Percentiles rank a stretch among this genome's conserved stretches.
Evolutionary conservation across 2,329 filamentous ascomycete genomes (phyloP).

Genomic region (Eurotiales sp.): DNA sequence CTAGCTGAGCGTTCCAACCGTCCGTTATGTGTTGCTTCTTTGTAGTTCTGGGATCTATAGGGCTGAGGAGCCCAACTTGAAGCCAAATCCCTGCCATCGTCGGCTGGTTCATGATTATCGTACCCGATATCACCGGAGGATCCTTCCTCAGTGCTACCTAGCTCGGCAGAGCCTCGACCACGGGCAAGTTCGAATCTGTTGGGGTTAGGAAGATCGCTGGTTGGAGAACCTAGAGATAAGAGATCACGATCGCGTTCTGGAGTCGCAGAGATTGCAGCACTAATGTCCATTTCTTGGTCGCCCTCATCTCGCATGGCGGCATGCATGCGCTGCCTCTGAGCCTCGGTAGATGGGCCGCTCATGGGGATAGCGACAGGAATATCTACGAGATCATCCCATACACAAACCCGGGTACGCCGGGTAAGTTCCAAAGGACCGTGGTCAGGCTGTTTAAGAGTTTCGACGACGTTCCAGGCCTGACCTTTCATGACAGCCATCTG

Average conservation of each 20-base stretch:
- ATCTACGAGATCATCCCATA: conserved; percentile 97
- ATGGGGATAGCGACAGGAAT: conserved; percentile 92
- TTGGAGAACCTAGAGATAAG: conserved; percentile 57
- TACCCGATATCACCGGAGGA: conserved; percentile 27
- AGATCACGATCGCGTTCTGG: conserved; percentile 60
- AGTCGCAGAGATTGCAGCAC: conserved; percentile 60
- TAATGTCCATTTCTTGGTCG: conserved; percentile 92
- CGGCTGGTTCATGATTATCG: conserved; percentile 23
- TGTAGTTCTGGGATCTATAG: conserved; percentile 20
- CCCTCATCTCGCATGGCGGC: conserved; percentile 46
- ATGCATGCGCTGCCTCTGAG: conserved; percentile 61
- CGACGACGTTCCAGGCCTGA: conserved; percentile 98
- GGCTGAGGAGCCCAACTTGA: conserved; percentile 33
- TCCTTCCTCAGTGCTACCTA: conserved; percentile 28
- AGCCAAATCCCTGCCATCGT: conserved; percentile 34
- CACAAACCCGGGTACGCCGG: conserved; percentile 81
- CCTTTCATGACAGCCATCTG: conserved; percentile 99
- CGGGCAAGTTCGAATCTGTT: conserved; percentile 68
- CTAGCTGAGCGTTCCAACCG: conserved; percentile 17
- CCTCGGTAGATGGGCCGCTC: conserved; percentile 78
- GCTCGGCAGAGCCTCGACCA: conserved; percentile 35
- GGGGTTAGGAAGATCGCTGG: conserved; percentile 65
- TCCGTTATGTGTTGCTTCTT: conserved; percentile 17
- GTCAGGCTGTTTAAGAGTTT: conserved; percentile 87
- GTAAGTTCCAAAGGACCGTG: conserved; percentile 93